A percentile compares a stretch with the other conserved stretches of the same genome.
phyloP scores from a whole-genome alignment of 1,139 yeast genomes.

The Lodderomyces jiufengensis region DNA sequence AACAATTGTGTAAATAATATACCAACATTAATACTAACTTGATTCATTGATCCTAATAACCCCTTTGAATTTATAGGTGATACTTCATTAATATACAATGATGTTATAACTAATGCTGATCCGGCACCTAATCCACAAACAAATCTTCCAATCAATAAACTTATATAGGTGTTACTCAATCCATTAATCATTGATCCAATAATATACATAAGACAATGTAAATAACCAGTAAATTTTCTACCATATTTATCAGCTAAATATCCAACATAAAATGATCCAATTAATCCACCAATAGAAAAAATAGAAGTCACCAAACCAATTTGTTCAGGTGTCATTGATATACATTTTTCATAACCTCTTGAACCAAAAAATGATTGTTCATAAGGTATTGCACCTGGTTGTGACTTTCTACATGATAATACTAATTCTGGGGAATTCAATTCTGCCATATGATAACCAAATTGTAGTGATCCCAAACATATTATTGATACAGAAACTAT shows the following conservation, averaged over 20 bases:
- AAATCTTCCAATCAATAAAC: constrained; percentile 66
- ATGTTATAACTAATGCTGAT: constrained; percentile 76
- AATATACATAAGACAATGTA: constrained; percentile 54
- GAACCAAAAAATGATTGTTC: constrained; percentile 36
- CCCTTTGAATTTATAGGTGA: constrained; percentile 71
- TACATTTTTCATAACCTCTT: constrained; percentile 42
- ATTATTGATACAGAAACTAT: constrained; percentile 31
- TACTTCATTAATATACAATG: constrained; percentile 76
- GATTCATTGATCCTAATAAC: constrained; percentile 81
- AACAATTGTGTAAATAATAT: constrained; percentile 73
- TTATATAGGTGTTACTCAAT: constrained; percentile 38
- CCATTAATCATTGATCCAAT: constrained; percentile 71
- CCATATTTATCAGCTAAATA: constrained; percentile 66
- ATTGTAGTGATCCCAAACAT: constrained; percentile 46
- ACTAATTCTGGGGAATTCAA: constrained; percentile 45
- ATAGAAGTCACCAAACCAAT: constrained; percentile 81
- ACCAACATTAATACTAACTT: constrained; percentile 80
- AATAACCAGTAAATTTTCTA: constrained; percentile 52
- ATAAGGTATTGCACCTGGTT: constrained; percentile 32
- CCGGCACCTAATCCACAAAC: constrained; percentile 87
- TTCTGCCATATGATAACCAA: constrained; percentile 51
- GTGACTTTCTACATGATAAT: constrained; percentile 31
- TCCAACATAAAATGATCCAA: constrained; percentile 76
- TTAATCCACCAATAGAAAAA: constrained; percentile 81
- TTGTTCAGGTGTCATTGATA: constrained; percentile 59